Evolutionary conservation across 768 basidiomycete genomes (phyloP).

Genomic region (Leucocoprinus sp.): DNA sequence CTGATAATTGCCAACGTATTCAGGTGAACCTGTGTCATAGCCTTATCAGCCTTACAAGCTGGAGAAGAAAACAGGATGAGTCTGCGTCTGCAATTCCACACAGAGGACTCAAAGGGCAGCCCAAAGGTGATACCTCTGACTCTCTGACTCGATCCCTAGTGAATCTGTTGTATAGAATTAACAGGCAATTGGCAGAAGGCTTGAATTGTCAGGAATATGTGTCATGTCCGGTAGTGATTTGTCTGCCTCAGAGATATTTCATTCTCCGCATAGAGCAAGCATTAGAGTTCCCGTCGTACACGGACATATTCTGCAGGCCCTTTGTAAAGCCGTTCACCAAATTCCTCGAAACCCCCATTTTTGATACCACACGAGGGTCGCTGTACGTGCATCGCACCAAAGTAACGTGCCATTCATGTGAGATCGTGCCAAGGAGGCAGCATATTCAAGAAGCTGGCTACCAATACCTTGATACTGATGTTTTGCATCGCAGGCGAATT

Average conservation of each 20-base stretch:
- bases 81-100: slow-evolving; percentile 7
- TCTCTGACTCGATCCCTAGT: no score
- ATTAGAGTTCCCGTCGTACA: slow-evolving; percentile 33
- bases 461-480: slow-evolving; percentile 49
- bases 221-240: no score
- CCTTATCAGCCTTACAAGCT: slow-evolving; percentile 14
- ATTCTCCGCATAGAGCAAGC: no score
- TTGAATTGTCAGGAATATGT: no score
- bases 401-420: slow-evolving; percentile 32
- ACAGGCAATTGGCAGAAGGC: no score
- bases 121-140: not conserved
- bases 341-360: slow-evolving; percentile 41
- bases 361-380: slow-evolving; percentile 41
- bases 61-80: slow-evolving; percentile 7
- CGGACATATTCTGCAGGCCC: slow-evolving; percentile 45
- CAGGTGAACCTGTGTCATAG: slow-evolving; percentile 27
- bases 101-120: not conserved
- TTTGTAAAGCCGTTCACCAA: slow-evolving; percentile 47
- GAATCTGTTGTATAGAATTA: no score
- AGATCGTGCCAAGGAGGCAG: slow-evolving; percentile 29
- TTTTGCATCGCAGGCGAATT: slow-evolving; percentile 49
- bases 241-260: no score
- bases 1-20: slow-evolving; percentile 25
- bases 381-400: slow-evolving; percentile 53
- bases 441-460: slow-evolving; percentile 35